Conservation (phyloP, 2,329 filamentous ascomycete species). For the Cladosporium sp. region DNA sequence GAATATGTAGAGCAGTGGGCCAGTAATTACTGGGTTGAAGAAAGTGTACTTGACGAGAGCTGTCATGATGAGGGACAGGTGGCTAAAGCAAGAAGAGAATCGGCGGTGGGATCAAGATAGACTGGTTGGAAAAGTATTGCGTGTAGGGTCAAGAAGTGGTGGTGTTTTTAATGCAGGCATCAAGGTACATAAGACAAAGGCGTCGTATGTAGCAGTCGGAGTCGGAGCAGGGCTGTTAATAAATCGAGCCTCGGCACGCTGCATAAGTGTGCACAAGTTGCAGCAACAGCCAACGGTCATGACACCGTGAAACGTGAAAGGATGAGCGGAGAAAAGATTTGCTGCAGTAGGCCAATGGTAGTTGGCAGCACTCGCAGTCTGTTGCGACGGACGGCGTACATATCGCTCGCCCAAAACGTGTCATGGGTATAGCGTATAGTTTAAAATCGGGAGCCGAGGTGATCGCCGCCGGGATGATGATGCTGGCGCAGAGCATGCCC, state of each 20-base stretch:
- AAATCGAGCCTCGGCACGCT: neutral
- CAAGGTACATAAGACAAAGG: neutral
- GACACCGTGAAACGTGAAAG: neutral
- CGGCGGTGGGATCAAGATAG: neutral
- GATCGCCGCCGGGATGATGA: neutral
- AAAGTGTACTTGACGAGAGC: slow-evolving; percentile 2
- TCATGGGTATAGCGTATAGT: neutral
- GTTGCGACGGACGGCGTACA: neutral
- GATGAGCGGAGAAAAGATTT: neutral
- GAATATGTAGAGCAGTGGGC: slow-evolving; percentile 32
- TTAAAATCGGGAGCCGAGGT: neutral
- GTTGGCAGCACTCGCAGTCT: neutral
- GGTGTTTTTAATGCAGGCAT: neutral
- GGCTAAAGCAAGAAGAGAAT: neutral
- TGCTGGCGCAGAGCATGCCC: neutral
- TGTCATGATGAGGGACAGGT: neutral
- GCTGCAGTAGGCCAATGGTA: neutral
- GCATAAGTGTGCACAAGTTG: neutral
- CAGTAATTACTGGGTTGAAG: slow-evolving; percentile 33
- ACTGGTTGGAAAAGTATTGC: neutral
- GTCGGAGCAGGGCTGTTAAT: neutral
- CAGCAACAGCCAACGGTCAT: neutral
- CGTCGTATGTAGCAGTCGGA: neutral
- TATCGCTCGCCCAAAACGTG: neutral
- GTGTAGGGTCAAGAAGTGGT: neutral